Percentiles rank a stretch among this genome's conserved stretches.
Conservation (phyloP, 352 stramenopile species). For the Pythium brachiatum region DNA sequence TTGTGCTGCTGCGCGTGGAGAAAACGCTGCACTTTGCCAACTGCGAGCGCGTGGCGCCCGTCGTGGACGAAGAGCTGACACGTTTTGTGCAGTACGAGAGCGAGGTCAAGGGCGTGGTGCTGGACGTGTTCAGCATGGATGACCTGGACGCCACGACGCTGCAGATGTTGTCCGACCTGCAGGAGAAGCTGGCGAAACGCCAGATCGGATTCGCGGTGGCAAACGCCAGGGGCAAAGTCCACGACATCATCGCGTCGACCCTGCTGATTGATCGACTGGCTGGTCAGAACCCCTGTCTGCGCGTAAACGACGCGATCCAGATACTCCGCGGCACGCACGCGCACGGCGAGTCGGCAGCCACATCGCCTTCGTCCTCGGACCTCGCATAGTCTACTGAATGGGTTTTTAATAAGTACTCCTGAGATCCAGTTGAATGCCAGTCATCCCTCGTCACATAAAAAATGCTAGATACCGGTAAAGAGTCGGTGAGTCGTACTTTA, state of each 20-base stretch:
- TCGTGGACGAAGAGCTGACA: conserved; percentile 10
- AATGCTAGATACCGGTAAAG: too few species aligned
- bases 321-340: too few species aligned
- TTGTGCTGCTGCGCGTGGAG: conserved; percentile 46
- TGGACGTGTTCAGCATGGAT: conserved; percentile 48
- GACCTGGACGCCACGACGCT: conserved; percentile 63
- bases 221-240: conserved; percentile 37
- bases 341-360: too few species aligned
- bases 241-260: conserved; percentile 37
- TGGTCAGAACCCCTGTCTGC: conserved; percentile 23
- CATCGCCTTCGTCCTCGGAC: too few species aligned
- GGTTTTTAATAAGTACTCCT: too few species aligned
- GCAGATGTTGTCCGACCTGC: conserved; percentile 50
- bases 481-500: conserved; percentile 8
- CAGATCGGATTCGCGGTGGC: conserved; percentile 39
- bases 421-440: too few species aligned
- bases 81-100: conserved; percentile 26
- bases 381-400: too few species aligned
- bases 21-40: conserved; percentile 63
- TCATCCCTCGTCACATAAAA: too few species aligned
- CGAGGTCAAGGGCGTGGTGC: conserved; percentile 33
- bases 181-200: conserved; percentile 49
- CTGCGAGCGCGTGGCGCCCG: conserved; percentile 31
- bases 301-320: conserved; percentile 29
- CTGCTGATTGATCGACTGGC: conserved; percentile 35